Conservation (phyloP, 768 basidiomycete species). For the Mycena maculata region DNA sequence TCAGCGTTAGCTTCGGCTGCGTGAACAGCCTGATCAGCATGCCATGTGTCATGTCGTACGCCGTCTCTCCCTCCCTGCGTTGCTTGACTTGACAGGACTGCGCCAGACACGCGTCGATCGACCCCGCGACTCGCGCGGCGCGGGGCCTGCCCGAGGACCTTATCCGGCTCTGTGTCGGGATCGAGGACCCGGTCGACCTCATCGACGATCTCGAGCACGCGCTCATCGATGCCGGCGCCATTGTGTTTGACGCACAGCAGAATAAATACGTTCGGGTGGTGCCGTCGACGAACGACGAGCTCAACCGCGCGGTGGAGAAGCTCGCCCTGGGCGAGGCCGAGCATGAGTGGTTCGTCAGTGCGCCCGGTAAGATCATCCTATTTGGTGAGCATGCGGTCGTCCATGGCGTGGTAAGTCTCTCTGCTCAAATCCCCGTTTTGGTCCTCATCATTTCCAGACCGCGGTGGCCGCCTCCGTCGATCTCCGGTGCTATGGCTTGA, state of each 20-base stretch:
- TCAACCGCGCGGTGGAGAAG: conserved; percentile 76
- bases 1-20: conserved; percentile 97
- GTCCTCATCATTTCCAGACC: conserved; percentile 63
- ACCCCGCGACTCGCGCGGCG: conserved; percentile 93
- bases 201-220: conserved; percentile 96
- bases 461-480: conserved; percentile 96
- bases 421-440: conserved; percentile 6
- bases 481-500: conserved; percentile 92
- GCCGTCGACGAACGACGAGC: conserved; percentile 49
- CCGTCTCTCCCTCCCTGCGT: conserved; percentile 39
- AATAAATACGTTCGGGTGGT: conserved; percentile 60
- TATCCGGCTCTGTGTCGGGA: conserved; percentile 97
- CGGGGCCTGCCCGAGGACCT: conserved; percentile 98
- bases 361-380: conserved; percentile 97
- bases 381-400: conserved; percentile 99
- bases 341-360: conserved; percentile 88
- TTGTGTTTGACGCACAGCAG: conserved; percentile 66
- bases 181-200: conserved; percentile 93
- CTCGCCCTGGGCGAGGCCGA: conserved; percentile 59
- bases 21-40: conserved; percentile 98
- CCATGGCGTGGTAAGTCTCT: conserved; percentile 86
- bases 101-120: conserved; percentile 94
- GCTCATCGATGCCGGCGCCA: conserved; percentile 91
- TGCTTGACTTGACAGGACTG: conserved; percentile 1
- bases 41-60: conserved; percentile 99